Conservation (phyloP, 1,284 basidiomycete genomes). For the Vanrija pseudolonga region DNA sequence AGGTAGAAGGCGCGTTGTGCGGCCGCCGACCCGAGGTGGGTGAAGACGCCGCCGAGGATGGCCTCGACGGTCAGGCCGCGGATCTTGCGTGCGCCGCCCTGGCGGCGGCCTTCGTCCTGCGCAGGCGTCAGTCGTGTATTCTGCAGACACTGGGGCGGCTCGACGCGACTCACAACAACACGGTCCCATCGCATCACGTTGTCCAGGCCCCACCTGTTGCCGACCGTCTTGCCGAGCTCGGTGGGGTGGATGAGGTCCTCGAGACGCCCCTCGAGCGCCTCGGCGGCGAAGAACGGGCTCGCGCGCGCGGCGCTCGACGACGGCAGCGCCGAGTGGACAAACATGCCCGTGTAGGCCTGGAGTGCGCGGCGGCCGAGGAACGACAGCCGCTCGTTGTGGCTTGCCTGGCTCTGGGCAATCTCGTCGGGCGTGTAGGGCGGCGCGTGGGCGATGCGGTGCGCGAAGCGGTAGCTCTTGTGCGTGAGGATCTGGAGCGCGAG, state of each 20-base stretch:
- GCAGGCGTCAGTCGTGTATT: background rate
- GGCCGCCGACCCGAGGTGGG: constrained; percentile 44
- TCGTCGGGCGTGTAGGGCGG: constrained; percentile 14
- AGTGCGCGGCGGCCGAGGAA: constrained; percentile 47
- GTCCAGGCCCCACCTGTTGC: constrained; percentile 34
- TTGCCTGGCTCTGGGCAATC: constrained; percentile 10
- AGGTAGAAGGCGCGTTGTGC: constrained; percentile 48
- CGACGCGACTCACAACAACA: constrained; percentile 34
- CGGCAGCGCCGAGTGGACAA: constrained; percentile 35
- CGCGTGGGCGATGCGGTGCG: constrained; percentile 27
- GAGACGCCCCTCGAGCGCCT: constrained; percentile 32
- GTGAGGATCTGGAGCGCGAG: constrained; percentile 47
- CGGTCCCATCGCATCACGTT: constrained; percentile 44
- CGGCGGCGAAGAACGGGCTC: constrained; percentile 1
- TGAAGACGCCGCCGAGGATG: constrained; percentile 43
- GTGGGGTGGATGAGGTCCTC: constrained; percentile 32
- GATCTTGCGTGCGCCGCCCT: constrained; percentile 23
- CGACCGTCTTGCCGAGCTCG: constrained; percentile 42
- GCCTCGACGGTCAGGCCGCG: constrained; percentile 43
- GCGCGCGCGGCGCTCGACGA: background rate
- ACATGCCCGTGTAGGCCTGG: constrained; percentile 40
- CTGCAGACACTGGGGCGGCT: background rate
- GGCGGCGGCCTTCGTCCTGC: constrained; percentile 21
- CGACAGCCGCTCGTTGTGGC: constrained; percentile 42
- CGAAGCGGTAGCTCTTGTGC: constrained; percentile 47